phyloP scores from a whole-genome alignment of 495 filamentous ascomycete genomes.

The Penicillium paradoxum region DNA sequence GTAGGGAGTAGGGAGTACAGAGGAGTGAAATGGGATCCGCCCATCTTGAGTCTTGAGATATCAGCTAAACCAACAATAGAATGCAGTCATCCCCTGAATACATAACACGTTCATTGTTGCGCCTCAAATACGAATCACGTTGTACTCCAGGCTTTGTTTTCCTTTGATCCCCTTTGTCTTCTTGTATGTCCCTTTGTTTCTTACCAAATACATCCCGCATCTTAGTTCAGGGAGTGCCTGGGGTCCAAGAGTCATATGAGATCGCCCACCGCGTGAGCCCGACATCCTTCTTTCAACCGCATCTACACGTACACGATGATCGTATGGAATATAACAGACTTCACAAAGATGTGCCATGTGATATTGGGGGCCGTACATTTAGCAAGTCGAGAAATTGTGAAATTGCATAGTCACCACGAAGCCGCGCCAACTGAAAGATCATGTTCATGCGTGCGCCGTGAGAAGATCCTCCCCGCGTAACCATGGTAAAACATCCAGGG shows the following conservation, averaged over 20 bases:
- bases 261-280: background rate
- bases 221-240: no score
- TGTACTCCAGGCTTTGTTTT: no score
- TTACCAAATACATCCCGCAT: no score
- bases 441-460: conserved; percentile 46
- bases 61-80: background rate
- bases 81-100: background rate
- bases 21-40: background rate
- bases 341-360: conserved; percentile 49
- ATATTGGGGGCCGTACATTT: conserved; percentile 49
- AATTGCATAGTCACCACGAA: conserved; percentile 54
- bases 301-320: conserved; percentile 43
- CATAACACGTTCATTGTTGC: background rate
- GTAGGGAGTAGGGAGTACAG: no score
- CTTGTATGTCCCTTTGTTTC: no score
- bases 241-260: no score
- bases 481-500: conserved; percentile 33
- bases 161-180: no score
- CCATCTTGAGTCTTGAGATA: background rate
- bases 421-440: conserved; percentile 44
- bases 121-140: no score
- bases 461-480: conserved; percentile 50
- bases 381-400: conserved; percentile 55
- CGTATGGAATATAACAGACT: conserved; percentile 51
- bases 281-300: conserved; percentile 42